Percentiles rank a stretch among this genome's conserved stretches.
These are phyloP conservation scores for Leishmania tarentolae DNA, from an alignment of 208 protist species.

Conservation along the genomic window DNA sequence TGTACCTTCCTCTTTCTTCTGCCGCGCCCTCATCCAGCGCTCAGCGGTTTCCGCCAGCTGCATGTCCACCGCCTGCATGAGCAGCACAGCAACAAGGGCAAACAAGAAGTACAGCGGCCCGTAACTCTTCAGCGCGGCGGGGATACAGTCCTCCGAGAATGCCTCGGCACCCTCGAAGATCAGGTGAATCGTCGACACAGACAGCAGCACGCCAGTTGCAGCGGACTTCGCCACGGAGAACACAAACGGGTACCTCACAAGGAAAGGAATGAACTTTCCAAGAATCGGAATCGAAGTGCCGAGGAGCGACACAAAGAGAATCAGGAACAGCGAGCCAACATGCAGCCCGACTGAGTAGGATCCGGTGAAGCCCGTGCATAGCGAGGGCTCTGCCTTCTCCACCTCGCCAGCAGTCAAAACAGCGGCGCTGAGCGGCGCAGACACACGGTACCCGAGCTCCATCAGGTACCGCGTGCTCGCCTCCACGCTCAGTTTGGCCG, in stretches of 20 bases:
- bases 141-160: constrained; percentile 51
- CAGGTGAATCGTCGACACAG: constrained; percentile 58
- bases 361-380: constrained; percentile 40
- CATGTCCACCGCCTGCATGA: constrained; percentile 64
- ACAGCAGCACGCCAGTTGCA: constrained; percentile 63
- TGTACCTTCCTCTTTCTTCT: not conserved
- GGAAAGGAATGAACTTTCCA: constrained; percentile 43
- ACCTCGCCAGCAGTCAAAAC: not conserved
- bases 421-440: not conserved
- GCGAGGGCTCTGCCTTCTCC: not conserved
- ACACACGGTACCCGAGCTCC: constrained; percentile 13
- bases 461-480: constrained; percentile 6
- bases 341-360: constrained; percentile 51
- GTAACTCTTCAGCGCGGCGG: constrained; percentile 33
- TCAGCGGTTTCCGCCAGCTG: constrained; percentile 42
- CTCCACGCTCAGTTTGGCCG: constrained; percentile 8
- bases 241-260: constrained; percentile 49
- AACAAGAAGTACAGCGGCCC: constrained; percentile 54
- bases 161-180: constrained; percentile 44
- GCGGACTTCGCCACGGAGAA: constrained; percentile 53
- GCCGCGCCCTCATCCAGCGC: constrained; percentile 33
- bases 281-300: constrained; percentile 51
- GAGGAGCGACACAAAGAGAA: constrained; percentile 46
- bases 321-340: constrained; percentile 45
- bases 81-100: constrained; percentile 48